Conservation (phyloP, 352 stramenopile species). For the Pythium dissotocum region DNA sequence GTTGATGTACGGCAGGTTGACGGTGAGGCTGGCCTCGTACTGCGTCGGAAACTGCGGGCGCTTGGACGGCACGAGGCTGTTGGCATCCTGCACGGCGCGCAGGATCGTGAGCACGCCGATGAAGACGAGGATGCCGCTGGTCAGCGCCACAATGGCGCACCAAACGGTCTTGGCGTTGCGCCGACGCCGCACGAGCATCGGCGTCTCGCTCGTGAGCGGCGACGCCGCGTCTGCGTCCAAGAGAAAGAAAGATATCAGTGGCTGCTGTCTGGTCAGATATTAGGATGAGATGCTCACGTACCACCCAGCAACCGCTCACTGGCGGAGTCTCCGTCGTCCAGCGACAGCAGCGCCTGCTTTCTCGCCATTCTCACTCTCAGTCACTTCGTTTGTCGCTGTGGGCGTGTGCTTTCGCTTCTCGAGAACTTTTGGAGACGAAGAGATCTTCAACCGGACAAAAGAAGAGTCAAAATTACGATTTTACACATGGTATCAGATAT, state of each 20-base stretch:
- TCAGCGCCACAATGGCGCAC: conserved; percentile 81
- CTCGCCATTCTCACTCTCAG: conserved; percentile 41
- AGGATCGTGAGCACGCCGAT: conserved; percentile 82
- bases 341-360: conserved; percentile 54
- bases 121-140: conserved; percentile 76
- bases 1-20: conserved; percentile 90
- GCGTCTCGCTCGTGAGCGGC: conserved; percentile 26
- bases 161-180: conserved; percentile 73
- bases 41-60: conserved; percentile 74
- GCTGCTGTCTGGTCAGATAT: background rate
- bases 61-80: conserved; percentile 66
- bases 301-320: conserved; percentile 53
- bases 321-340: conserved; percentile 41
- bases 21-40: conserved; percentile 85
- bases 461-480: conserved; percentile 10
- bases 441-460: conserved; percentile 21
- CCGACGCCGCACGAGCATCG: conserved; percentile 47
- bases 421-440: background rate
- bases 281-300: conserved; percentile 19
- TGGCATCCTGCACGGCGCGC: conserved; percentile 77
- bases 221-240: conserved; percentile 9
- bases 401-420: background rate
- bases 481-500: background rate
- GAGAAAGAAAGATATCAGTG: background rate
- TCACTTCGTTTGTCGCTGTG: background rate